Evolutionary conservation across 306 rosid genomes (phyloP), one percentile per base, ranked within the genome.

Genomic region (Pyrus pyrifolia): DNA sequence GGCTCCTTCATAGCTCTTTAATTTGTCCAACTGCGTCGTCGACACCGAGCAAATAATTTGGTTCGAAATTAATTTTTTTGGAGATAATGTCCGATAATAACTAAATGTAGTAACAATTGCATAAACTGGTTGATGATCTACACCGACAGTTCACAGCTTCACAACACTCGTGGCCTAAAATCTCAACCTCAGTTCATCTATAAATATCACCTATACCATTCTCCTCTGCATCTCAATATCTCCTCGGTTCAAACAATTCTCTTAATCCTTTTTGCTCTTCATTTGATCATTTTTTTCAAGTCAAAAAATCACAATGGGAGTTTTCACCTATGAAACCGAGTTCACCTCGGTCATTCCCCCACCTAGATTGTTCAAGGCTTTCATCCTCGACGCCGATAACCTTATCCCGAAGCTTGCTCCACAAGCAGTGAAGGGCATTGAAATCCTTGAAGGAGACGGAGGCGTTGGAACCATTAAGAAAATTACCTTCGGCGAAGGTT

Each of bases 401-500:
- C 80, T 86, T 68, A 42, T 81, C 65, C 84, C 90, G 2, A 86
- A 86, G 72, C 35, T 85, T 72, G 58, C 78, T 4, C 85, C 83
- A 3, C 83, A 87, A 9, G 57, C 25, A 31, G 46, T 87, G 17
- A 68, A 82, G 6, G 70, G 79, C 44, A 15, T 68, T 58, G 91
- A 81, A 52, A 23, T 76, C 59, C 25, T 79, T 8, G 71, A 87
- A 79, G 96, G 93, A 61, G 67, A 73, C 79, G 93, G 93, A 65
- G 90, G 76, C 1, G 81, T 83, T 11, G 91, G 92, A 76, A 79
- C 91, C 75, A 75, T 85, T 77, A 90, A 85, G 85, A 91, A 84
- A 76, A 53, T 87, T 18, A 79, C 67, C 81, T 76, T 59, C 4
- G 55, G 69, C 78, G 80, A 74, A 81, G 91, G 90, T 21, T 58